Conservation (phyloP, 345 rosid genomes). For the Citrus medica region DNA sequence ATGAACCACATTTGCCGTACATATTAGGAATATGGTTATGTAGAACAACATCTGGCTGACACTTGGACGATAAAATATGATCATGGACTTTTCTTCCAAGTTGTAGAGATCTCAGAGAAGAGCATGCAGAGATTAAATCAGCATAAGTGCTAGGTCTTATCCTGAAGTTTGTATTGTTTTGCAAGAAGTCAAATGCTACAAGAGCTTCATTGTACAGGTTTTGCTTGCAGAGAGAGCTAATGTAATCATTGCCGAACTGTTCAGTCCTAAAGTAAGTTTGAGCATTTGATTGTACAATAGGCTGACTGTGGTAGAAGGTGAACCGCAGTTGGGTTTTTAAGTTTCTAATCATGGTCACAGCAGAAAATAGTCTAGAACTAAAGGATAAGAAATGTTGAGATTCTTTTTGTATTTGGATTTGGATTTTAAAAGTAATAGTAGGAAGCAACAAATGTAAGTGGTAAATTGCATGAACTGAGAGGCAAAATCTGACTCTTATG, state of each 20-base stretch:
- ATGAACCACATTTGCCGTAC: slow-evolving; percentile 78
- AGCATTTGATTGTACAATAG: background rate
- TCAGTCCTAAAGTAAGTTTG: slow-evolving; percentile 27
- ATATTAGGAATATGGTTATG: slow-evolving; percentile 54
- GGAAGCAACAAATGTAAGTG: background rate
- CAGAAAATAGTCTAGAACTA: background rate
- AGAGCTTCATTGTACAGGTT: slow-evolving; percentile 43
- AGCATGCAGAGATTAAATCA: background rate
- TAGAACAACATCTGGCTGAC: slow-evolving; percentile 44
- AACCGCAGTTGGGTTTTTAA: background rate
- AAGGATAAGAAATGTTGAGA: background rate
- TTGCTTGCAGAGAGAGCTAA: slow-evolving; percentile 37
- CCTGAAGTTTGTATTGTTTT: slow-evolving; percentile 23
- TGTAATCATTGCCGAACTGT: slow-evolving; percentile 37
- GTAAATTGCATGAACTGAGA: background rate
- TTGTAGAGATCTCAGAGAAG: slow-evolving; percentile 35
- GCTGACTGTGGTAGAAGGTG: background rate
- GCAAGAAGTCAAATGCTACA: slow-evolving; percentile 39
- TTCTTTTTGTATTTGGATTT: background rate
- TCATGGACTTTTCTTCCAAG: slow-evolving; percentile 56
- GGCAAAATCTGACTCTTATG: background rate
- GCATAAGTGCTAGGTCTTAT: slow-evolving; percentile 34
- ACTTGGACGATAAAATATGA: slow-evolving; percentile 42
- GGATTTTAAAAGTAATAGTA: background rate
- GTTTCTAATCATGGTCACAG: background rate